These are phyloP conservation scores for Malassezia yamatoensis DNA, from an alignment of 1,284 basidiomycete genomes.

Conservation along the genomic window DNA sequence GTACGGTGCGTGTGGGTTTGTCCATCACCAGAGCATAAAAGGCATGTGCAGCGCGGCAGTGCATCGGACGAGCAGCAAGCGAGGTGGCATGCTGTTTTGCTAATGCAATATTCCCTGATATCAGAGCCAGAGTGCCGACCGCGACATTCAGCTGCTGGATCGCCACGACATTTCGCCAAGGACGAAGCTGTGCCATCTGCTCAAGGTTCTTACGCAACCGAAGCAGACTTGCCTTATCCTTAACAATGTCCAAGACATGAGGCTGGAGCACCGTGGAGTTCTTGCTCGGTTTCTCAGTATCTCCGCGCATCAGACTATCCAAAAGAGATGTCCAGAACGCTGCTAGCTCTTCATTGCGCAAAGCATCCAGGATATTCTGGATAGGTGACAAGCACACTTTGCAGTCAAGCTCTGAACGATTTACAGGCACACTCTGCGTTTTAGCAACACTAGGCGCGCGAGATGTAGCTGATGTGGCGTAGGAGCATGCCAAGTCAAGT, in stretches of 20 bases:
- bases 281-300: not conserved
- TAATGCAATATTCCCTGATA: not conserved
- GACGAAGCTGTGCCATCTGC: not conserved
- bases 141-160: constrained; percentile 12
- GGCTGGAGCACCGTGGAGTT: not conserved
- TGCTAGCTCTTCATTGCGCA: constrained; percentile 27
- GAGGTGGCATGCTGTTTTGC: not conserved
- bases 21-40: constrained; percentile 1
- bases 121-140: constrained; percentile 4
- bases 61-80: not conserved
- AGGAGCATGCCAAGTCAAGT: constrained; percentile 24
- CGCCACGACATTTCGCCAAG: not conserved
- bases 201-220: constrained; percentile 1
- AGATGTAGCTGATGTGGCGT: not conserved
- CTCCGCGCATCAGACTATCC: constrained; percentile 21
- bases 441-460: not conserved
- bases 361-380: constrained; percentile 26
- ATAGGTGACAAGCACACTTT: constrained; percentile 23
- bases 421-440: not conserved
- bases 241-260: constrained; percentile 6
- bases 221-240: constrained; percentile 3
- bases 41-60: not conserved
- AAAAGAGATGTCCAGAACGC: constrained; percentile 31
- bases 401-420: not conserved
- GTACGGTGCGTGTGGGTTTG: not conserved